phyloP scores from a whole-genome alignment of 371 early-diverging fungal species.

The Dipsacomyces acuminosporus region DNA sequence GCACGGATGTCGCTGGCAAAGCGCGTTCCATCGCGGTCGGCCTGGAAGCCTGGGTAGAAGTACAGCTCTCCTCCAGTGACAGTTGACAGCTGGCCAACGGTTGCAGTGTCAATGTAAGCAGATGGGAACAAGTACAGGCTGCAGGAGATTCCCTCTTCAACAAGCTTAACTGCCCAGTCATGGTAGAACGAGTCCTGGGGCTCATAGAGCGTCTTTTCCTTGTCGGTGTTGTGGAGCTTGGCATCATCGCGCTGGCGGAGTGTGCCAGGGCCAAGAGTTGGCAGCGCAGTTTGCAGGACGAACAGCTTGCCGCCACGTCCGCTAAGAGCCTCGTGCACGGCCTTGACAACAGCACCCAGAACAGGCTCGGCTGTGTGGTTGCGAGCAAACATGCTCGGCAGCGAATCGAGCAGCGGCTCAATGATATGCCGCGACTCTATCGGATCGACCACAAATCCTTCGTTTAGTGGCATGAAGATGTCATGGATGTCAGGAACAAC shows the following conservation, averaged over 20 bases:
- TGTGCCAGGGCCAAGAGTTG: conserved; percentile 80
- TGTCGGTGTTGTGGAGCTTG: conserved; percentile 81
- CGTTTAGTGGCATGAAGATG: conserved; percentile 85
- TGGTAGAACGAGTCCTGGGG: conserved; percentile 85
- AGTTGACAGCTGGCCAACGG: conserved; percentile 63
- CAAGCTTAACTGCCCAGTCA: conserved; percentile 72
- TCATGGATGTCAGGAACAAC: conserved; percentile 91
- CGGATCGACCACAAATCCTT: conserved; percentile 85
- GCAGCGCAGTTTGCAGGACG: conserved; percentile 77
- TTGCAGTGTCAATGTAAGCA: conserved; percentile 81
- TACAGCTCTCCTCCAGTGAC: conserved; percentile 87
- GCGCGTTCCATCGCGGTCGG: conserved; percentile 57
- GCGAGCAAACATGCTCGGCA: conserved; percentile 77
- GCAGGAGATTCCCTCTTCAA: conserved; percentile 72
- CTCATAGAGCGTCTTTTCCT: conserved; percentile 77
- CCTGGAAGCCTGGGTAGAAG: conserved; percentile 73
- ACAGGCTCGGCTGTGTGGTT: conserved; percentile 68
- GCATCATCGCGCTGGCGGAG: conserved; percentile 82
- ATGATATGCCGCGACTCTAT: conserved; percentile 65
- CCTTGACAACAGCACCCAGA: conserved; percentile 81
- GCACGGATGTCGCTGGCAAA: conserved; percentile 66
- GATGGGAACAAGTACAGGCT: conserved; percentile 87
- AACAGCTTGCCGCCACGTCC: conserved; percentile 80
- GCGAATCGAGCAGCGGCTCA: conserved; percentile 69
- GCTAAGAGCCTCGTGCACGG: conserved; percentile 69